Percentiles rank a stretch among this genome's conserved stretches.
phyloP scores from a whole-genome alignment of 768 basidiomycete species.

The Tulasnella sp. region DNA sequence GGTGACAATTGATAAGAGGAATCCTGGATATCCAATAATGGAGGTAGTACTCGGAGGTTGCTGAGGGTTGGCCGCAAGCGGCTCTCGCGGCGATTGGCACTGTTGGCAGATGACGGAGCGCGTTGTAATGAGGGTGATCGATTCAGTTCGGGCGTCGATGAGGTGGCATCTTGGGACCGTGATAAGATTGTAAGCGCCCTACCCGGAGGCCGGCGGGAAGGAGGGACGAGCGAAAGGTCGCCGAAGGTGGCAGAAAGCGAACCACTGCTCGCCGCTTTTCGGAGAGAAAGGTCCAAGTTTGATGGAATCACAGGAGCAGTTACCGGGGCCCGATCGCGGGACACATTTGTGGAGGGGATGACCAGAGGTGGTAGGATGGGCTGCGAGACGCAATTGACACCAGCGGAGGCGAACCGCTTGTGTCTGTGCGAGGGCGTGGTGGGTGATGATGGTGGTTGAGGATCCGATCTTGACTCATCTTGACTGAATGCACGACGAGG shows the following conservation, averaged over 20 bases:
- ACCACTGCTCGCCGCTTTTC: slow-evolving; percentile 10
- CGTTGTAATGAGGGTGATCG: neutral
- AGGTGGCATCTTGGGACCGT: neutral
- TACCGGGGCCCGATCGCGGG: neutral
- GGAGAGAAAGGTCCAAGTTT: neutral
- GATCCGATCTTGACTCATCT: neutral
- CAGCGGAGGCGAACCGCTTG: neutral
- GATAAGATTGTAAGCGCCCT: neutral
- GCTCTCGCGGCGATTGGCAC: neutral
- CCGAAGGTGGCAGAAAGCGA: neutral
- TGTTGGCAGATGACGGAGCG: neutral
- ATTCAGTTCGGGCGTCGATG: neutral
- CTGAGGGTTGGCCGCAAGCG: neutral
- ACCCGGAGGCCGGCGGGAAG: neutral
- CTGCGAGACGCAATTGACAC: neutral
- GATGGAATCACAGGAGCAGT: neutral
- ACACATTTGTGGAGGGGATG: neutral
- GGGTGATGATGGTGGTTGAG: neutral
- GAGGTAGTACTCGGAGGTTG: slow-evolving; percentile 4
- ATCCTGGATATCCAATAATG: neutral
- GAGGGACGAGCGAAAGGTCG: slow-evolving; percentile 1
- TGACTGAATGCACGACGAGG: neutral
- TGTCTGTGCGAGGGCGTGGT: neutral
- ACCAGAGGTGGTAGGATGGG: neutral
- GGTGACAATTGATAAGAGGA: neutral